A percentile compares a stretch with the other conserved stretches of the same genome.
These are phyloP conservation scores for Talaromyces sp. DNA, from an alignment of 2,329 filamentous ascomycete genomes.

Conservation along the genomic window DNA sequence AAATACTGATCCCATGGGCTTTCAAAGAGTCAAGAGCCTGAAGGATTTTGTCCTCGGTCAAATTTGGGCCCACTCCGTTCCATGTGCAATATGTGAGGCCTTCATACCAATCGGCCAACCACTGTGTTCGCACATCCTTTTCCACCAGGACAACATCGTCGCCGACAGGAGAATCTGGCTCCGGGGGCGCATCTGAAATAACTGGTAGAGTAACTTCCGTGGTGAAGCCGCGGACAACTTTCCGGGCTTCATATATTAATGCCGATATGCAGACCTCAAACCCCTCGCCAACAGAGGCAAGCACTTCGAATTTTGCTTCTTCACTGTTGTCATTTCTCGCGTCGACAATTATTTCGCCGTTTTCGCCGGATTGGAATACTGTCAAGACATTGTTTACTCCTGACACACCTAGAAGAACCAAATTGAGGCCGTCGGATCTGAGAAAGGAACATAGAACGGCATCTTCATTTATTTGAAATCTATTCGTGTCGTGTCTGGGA, in stretches of 20 bases:
- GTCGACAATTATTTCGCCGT: constrained; percentile 63
- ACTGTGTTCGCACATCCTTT: constrained; percentile 44
- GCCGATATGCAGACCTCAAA: constrained; percentile 74
- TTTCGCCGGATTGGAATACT: constrained; percentile 57
- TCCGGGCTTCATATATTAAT: constrained; percentile 81
- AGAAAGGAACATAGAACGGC: constrained; percentile 74
- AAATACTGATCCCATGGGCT: constrained; percentile 67
- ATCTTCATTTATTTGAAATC: constrained; percentile 67
- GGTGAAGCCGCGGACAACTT: constrained; percentile 43
- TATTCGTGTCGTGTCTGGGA: constrained; percentile 70
- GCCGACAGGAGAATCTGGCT: constrained; percentile 26
- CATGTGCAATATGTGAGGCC: constrained; percentile 93
- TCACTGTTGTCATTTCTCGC: constrained; percentile 64
- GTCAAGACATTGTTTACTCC: constrained; percentile 66
- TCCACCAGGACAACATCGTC: constrained; percentile 38
- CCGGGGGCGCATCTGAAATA: constrained; percentile 13
- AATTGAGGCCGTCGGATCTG: constrained; percentile 61
- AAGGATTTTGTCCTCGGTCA: constrained; percentile 76
- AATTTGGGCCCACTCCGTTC: constrained; percentile 80
- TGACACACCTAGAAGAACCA: constrained; percentile 74
- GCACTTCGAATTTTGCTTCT: constrained; percentile 52
- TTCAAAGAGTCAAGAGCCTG: constrained; percentile 67
- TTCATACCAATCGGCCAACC: constrained; percentile 87
- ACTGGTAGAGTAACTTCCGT: constrained; percentile 11
- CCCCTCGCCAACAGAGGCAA: constrained; percentile 65